Evolutionary conservation across 345 rosid genomes (phyloP), one percentile per base, ranked within the genome.

Genomic region (Gossypium mustelinum): DNA sequence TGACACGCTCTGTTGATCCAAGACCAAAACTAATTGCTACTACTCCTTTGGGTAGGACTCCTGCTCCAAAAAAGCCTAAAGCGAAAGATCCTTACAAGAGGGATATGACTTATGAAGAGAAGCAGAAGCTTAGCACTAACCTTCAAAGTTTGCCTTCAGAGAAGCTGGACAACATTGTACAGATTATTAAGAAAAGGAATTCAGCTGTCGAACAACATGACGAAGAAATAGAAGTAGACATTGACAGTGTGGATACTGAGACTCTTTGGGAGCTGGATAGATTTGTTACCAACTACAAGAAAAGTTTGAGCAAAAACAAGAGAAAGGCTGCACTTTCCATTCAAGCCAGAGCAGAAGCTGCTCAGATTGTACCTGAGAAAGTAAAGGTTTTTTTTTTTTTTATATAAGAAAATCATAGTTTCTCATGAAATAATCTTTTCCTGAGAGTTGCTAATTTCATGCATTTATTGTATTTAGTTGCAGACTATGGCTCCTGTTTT

Each of bases 241-340:
- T 56, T 56, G 60, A 56, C 11, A 56, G 60, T 56, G 60, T 95
- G 83, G 99, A 95, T 81, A 85, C 92, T 0, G 99, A 95, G 87
- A 95, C 99, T 72, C 89, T 95, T 29, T 95, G 99, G 99, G 99
- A 95, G 86, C 89, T 95, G 58, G 99, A 95, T 79, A 90, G 99
- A 82, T 95, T 93, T 85, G 93, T 93, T 0, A 91, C 94, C 77
- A 95, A 95, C 87, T 95, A 90, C 79, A 95, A 90, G 82, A 93
- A 95, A 83, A 91, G 96, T 73, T 81, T 95, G 82, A 95, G 99
- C 87, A 95, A 95, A 90, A 85, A 86, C 83, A 95, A 93, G 86
- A 89, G 99, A 82, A 95, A 90, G 83, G 98, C 97, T 58, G 99
- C 93, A 82, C 92, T 86, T 71, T 97, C 94, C 45, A 79, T 77